A percentile compares a stretch with the other conserved stretches of the same genome.
phyloP scores from a whole-genome alignment of 306 rosid genomes.

The Quercus glauca region DNA sequence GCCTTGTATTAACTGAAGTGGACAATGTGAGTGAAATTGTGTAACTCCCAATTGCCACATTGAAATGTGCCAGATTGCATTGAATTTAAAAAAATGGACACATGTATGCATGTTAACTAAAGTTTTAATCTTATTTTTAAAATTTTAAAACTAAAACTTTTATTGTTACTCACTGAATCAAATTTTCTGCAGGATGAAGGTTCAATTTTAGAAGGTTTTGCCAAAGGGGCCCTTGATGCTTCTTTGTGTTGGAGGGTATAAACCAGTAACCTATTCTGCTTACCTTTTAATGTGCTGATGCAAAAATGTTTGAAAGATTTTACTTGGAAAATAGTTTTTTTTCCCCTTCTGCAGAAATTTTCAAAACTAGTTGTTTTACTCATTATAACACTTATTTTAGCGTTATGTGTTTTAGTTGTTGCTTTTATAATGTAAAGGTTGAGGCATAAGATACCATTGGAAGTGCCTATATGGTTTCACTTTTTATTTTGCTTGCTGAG shows the following conservation, averaged over 20 bases:
- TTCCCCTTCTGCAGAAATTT: too few species aligned
- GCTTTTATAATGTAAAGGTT: too few species aligned
- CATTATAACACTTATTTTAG: too few species aligned
- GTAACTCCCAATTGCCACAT: background rate
- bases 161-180: background rate
- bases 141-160: background rate
- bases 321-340: too few species aligned
- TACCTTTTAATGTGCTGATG: background rate
- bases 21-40: slow-evolving; percentile 37
- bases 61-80: background rate
- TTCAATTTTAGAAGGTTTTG: slow-evolving; percentile 39
- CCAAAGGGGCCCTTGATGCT: slow-evolving; percentile 31
- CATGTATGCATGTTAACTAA: too few species aligned
- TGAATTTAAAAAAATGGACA: too few species aligned
- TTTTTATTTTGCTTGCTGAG: too few species aligned
- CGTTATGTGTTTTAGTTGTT: too few species aligned
- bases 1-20: slow-evolving; percentile 37
- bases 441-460: too few species aligned
- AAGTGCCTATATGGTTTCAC: too few species aligned
- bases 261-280: background rate
- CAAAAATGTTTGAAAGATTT: background rate
- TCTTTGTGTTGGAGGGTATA: slow-evolving; percentile 61
- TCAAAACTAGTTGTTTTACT: too few species aligned
- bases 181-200: slow-evolving; percentile 45
- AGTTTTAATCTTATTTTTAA: background rate